Evolutionary conservation across 2,329 filamentous ascomycete genomes (phyloP).

Genomic region (Pseudogymnoascus sp.): DNA sequence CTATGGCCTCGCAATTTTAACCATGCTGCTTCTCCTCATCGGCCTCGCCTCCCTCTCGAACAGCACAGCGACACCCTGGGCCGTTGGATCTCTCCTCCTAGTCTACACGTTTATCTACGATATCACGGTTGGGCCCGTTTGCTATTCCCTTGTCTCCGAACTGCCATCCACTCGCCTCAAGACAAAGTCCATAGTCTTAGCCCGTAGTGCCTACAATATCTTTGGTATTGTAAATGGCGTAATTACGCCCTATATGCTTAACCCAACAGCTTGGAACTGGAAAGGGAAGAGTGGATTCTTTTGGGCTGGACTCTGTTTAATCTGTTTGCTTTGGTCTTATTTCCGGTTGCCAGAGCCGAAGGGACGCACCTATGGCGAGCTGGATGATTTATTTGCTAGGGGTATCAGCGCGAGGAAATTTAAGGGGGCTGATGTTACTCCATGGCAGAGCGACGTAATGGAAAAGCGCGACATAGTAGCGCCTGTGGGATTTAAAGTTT

Average conservation of each 20-base stretch:
- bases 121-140: slow-evolving; percentile 77
- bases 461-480: background rate
- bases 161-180: slow-evolving; percentile 73
- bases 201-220: slow-evolving; percentile 63
- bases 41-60: slow-evolving; percentile 39
- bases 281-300: slow-evolving; percentile 79
- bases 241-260: slow-evolving; percentile 84
- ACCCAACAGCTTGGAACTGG: slow-evolving; percentile 81
- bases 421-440: slow-evolving; percentile 61
- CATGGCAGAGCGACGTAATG: slow-evolving; percentile 9
- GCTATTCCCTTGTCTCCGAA: slow-evolving; percentile 79
- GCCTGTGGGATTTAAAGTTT: background rate
- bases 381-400: slow-evolving; percentile 75
- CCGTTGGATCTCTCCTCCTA: slow-evolving; percentile 58
- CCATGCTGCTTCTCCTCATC: slow-evolving; percentile 68
- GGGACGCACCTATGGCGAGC: slow-evolving; percentile 73
- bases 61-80: slow-evolving; percentile 36
- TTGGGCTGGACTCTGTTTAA: slow-evolving; percentile 73
- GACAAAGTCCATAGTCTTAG: slow-evolving; percentile 84
- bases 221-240: slow-evolving; percentile 73
- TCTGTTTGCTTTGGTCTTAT: slow-evolving; percentile 73
- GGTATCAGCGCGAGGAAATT: slow-evolving; percentile 39
- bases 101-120: slow-evolving; percentile 77
- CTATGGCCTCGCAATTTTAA: slow-evolving; percentile 67
- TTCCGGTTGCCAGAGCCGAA: slow-evolving; percentile 73